These are phyloP conservation scores for Colletotrichum sidae DNA, from an alignment of 2,329 filamentous ascomycete species.

Conservation along the genomic window DNA sequence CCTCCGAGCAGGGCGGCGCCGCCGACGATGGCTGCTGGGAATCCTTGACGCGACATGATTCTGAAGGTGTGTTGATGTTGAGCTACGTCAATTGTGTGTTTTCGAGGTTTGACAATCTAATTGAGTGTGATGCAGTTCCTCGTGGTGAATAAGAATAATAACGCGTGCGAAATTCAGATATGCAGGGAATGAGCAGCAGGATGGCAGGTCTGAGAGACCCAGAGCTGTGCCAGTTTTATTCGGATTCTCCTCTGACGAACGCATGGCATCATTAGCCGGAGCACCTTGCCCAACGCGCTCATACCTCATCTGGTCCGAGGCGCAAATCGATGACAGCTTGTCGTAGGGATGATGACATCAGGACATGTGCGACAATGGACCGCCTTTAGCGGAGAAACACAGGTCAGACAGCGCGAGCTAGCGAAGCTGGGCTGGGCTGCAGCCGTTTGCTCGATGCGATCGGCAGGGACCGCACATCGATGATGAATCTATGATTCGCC, in stretches of 20 bases:
- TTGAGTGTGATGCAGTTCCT: background rate
- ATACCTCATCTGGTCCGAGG: slow-evolving; percentile 6
- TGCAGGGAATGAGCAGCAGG: background rate
- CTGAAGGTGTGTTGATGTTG: background rate
- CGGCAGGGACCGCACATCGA: slow-evolving; percentile 31
- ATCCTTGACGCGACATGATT: slow-evolving; percentile 25
- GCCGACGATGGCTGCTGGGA: slow-evolving; percentile 26
- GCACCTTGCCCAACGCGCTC: background rate
- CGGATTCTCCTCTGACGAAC: slow-evolving; percentile 11
- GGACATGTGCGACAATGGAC: slow-evolving; percentile 1
- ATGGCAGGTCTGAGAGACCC: background rate
- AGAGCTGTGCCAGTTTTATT: slow-evolving; percentile 12
- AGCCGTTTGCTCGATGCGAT: slow-evolving; percentile 6
- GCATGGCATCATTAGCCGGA: slow-evolving; percentile 33
- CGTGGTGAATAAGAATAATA: background rate
- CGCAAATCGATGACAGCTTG: slow-evolving; percentile 38
- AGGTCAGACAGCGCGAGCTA: too few species aligned
- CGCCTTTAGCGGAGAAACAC: slow-evolving; percentile 5
- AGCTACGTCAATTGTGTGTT: background rate
- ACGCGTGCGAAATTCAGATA: background rate
- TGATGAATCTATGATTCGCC: slow-evolving; percentile 32
- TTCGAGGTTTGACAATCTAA: background rate
- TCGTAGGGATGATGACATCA: slow-evolving; percentile 36
- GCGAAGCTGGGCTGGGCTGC: too few species aligned
- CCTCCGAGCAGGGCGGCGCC: slow-evolving; percentile 30